Evolutionary conservation across 148 eudicot genomes (phyloP).

Genomic region (Bassia scoparia): DNA sequence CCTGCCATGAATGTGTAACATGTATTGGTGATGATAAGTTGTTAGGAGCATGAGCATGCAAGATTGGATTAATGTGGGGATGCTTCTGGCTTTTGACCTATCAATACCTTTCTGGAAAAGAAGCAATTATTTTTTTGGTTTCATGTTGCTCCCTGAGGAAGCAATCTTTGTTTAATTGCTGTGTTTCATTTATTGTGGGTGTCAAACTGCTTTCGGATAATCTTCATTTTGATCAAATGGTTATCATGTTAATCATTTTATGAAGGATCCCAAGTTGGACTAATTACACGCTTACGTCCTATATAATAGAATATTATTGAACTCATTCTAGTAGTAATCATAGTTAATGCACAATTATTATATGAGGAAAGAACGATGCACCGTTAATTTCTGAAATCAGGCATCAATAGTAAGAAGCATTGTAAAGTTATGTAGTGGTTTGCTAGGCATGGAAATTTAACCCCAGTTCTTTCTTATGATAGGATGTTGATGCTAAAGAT

Average conservation of each 20-base stretch:
- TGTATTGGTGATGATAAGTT: conserved; percentile 30
- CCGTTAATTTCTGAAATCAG: background rate
- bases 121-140: conserved; percentile 14
- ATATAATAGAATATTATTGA: background rate
- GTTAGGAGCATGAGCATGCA: conserved; percentile 29
- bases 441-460: background rate
- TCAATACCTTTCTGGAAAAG: conserved; percentile 9
- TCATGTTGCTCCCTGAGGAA: conserved; percentile 16
- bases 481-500: background rate
- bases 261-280: background rate
- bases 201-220: conserved; percentile 7
- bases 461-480: background rate
- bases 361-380: background rate
- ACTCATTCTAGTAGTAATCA: background rate
- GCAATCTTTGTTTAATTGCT: conserved; percentile 3
- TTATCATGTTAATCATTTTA: conserved; percentile 13
- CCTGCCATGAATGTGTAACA: conserved; percentile 29
- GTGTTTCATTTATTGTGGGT: conserved; percentile 8
- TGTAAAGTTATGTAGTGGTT: background rate
- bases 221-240: background rate
- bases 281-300: conserved; percentile 14
- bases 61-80: conserved; percentile 25
- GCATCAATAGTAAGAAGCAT: background rate
- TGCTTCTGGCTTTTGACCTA: conserved; percentile 17
- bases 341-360: conserved; percentile 4